Conservation (phyloP, 768 basidiomycete genomes). For the Calocera cornea region DNA sequence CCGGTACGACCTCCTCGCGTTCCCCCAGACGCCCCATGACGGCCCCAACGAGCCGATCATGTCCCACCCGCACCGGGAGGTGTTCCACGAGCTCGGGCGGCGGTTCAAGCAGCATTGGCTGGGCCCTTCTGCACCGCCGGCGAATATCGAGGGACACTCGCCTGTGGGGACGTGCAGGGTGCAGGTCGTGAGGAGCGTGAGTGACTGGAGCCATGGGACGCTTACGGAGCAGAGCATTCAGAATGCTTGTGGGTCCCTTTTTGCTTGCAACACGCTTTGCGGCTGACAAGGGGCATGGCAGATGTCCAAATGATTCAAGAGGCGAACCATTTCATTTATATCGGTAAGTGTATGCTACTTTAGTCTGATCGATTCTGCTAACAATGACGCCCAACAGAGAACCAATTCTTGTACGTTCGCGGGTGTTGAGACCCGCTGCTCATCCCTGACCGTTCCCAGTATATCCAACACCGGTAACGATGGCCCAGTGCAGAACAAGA, state of each 20-base stretch:
- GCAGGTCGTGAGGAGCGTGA: constrained; percentile 74
- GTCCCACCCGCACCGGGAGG: constrained; percentile 53
- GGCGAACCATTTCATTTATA: constrained; percentile 81
- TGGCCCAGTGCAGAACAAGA: constrained; percentile 63
- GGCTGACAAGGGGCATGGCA: constrained; percentile 18
- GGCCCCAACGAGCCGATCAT: constrained; percentile 56
- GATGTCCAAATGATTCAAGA: constrained; percentile 71
- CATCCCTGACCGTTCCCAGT: constrained; percentile 27
- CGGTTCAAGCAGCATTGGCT: constrained; percentile 37
- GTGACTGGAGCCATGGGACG: constrained; percentile 90
- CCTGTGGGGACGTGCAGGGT: constrained; percentile 48
- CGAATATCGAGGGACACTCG: constrained; percentile 22
- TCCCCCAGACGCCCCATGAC: constrained; percentile 53
- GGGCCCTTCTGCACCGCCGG: neutral
- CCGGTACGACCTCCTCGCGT: constrained; percentile 53
- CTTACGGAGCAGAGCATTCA: constrained; percentile 84
- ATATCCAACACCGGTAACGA: constrained; percentile 58
- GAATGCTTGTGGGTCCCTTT: constrained; percentile 62
- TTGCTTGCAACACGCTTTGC: constrained; percentile 1
- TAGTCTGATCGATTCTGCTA: constrained; percentile 8
- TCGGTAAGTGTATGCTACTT: constrained; percentile 40
- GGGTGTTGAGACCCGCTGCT: no score
- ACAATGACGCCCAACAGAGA: constrained; percentile 32
- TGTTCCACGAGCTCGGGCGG: constrained; percentile 44
- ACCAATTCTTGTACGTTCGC: constrained; percentile 76